Percentiles rank a stretch among this genome's conserved stretches.
These are phyloP conservation scores for Pichia cephalocereana DNA, from an alignment of 805 yeast genomes.

Conservation along the genomic window DNA sequence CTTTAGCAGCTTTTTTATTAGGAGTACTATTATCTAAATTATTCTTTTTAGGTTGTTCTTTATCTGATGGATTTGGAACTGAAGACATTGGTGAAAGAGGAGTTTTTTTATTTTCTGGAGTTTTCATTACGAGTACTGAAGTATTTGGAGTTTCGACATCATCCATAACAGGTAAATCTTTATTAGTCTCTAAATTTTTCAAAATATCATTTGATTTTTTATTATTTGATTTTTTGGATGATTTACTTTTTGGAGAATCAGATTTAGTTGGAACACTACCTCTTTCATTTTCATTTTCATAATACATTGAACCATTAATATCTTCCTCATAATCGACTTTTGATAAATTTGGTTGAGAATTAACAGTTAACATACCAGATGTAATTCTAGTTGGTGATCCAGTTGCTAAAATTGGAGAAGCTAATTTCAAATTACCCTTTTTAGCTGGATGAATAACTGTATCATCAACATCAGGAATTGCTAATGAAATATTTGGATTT, in stretches of 20 bases:
- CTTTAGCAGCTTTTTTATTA: neutral
- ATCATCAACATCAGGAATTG: conserved; percentile 10
- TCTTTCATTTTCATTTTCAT: neutral
- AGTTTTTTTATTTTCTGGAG: no score
- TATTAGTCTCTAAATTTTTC: no score
- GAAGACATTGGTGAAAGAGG: no score
- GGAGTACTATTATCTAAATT: no score
- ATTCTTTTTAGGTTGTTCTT: no score
- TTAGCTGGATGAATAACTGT: conserved; percentile 18
- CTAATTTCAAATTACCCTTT: conserved; percentile 15
- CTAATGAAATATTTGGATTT: conserved; percentile 7
- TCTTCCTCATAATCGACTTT: conserved; percentile 17
- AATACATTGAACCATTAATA: conserved; percentile 3
- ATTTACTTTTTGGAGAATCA: neutral
- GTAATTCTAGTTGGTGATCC: conserved; percentile 30
- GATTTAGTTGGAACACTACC: neutral
- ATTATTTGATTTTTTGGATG: no score
- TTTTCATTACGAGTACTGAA: no score
- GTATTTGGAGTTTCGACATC: no score
- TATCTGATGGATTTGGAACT: no score
- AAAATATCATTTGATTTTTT: no score
- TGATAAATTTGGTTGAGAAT: conserved; percentile 27
- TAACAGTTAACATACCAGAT: conserved; percentile 26
- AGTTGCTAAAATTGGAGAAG: conserved; percentile 25
- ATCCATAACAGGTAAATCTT: no score